phyloP scores from a whole-genome alignment of 306 rosid genomes.

The Gastrolobium villosum region DNA sequence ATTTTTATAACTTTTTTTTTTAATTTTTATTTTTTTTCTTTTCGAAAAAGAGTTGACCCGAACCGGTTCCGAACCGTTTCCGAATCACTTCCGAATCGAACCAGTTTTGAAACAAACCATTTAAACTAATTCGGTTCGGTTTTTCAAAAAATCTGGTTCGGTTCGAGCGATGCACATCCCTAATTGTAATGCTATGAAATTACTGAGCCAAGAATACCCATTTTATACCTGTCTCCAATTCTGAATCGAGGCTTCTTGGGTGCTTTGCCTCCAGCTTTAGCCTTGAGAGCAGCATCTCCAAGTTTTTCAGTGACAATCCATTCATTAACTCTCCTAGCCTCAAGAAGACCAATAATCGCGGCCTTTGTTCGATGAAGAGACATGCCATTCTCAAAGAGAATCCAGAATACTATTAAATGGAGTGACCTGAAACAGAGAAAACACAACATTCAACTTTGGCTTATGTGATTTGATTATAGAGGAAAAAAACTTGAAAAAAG shows the following conservation, averaged over 20 bases:
- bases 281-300: constrained; percentile 81
- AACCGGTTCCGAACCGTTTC: no score
- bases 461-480: constrained; percentile 1
- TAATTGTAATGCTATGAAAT: background rate
- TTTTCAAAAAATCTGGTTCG: no score
- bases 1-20: no score
- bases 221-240: constrained; percentile 81
- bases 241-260: constrained; percentile 71
- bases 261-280: constrained; percentile 60
- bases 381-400: constrained; percentile 93
- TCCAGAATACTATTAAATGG: constrained; percentile 90
- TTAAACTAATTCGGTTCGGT: no score
- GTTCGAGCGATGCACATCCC: no score
- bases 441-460: constrained; percentile 2
- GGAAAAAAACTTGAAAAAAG: constrained; percentile 20
- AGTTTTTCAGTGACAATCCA: constrained; percentile 98
- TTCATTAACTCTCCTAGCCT: constrained; percentile 87
- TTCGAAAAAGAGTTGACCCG: no score
- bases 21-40: no score
- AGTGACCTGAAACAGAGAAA: constrained; percentile 73
- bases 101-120: no score
- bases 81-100: no score
- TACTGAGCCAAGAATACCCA: background rate
- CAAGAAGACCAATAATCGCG: constrained; percentile 84
- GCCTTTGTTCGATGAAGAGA: constrained; percentile 91